phyloP scores from a whole-genome alignment of 768 basidiomycete genomes.

The Rhodosporidiobolus sp. region DNA sequence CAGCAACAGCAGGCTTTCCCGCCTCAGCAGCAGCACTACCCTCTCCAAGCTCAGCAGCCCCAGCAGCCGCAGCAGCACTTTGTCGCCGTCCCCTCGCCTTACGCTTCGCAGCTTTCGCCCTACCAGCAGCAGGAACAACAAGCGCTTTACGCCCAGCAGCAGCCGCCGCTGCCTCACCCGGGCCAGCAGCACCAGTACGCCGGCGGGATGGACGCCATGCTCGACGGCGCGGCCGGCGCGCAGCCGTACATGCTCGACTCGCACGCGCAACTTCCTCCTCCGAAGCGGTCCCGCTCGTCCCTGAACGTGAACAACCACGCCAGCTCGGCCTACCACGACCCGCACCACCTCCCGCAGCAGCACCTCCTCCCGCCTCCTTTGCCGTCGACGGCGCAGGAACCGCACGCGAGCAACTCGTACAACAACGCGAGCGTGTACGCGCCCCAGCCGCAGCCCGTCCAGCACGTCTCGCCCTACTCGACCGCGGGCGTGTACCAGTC shows the following conservation, averaged over 20 bases:
- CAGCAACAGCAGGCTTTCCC: too few species aligned
- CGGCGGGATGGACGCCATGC: conserved; percentile 20
- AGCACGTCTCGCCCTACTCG: conserved; percentile 23
- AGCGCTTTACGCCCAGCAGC: too few species aligned
- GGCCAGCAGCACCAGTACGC: background rate
- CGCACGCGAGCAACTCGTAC: background rate
- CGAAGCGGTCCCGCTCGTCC: conserved; percentile 9
- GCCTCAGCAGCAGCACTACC: background rate
- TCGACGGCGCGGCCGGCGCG: background rate
- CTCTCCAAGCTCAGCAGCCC: too few species aligned
- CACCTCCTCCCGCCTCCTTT: too few species aligned
- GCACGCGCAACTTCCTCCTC: background rate
- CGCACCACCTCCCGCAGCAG: conserved; percentile 7
- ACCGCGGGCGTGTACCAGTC: conserved; percentile 18
- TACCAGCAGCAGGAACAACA: background rate
- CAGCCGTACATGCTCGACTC: background rate
- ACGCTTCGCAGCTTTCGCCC: background rate
- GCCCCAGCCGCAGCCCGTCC: background rate
- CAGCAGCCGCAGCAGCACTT: background rate
- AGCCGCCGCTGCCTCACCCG: background rate
- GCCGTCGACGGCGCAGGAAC: too few species aligned
- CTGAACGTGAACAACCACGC: background rate
- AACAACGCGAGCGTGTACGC: conserved; percentile 9
- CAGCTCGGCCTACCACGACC: too few species aligned
- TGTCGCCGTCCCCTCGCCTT: background rate